phyloP scores from a whole-genome alignment of 768 basidiomycete species.

The Boletus pseudopeckii region DNA sequence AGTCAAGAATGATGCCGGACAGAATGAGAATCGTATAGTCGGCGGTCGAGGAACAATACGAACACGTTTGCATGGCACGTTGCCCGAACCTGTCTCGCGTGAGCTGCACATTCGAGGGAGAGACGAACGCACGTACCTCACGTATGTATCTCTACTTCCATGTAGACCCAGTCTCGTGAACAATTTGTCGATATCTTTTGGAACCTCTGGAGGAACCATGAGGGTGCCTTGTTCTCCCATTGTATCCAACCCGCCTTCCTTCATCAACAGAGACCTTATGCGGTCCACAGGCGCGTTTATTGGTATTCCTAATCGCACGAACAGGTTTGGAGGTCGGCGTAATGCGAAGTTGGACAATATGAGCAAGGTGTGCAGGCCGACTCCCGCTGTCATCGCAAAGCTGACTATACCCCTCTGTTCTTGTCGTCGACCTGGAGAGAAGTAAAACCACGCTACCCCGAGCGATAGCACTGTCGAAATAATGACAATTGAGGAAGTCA shows the following conservation, averaged over 20 bases:
- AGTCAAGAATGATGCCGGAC: conserved; percentile 53
- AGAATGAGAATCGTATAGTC: conserved; percentile 62
- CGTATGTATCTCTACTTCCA: conserved; percentile 56
- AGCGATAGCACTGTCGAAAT: conserved; percentile 18
- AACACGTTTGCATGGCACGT: conserved; percentile 56
- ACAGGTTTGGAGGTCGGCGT: conserved; percentile 59
- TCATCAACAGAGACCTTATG: conserved; percentile 46
- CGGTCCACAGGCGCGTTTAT: conserved; percentile 51
- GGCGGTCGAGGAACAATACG: conserved; percentile 57
- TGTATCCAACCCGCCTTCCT: conserved; percentile 38
- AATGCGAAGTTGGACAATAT: conserved; percentile 14
- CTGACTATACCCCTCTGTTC: background rate
- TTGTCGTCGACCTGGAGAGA: conserved; percentile 8
- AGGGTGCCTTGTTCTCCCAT: conserved; percentile 12
- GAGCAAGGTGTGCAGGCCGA: conserved; percentile 16
- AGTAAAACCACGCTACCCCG: conserved; percentile 15
- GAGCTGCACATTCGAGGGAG: background rate
- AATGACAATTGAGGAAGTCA: conserved; percentile 5
- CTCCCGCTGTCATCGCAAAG: conserved; percentile 9
- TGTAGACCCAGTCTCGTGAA: conserved; percentile 53
- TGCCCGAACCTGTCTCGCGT: conserved; percentile 59
- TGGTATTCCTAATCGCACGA: conserved; percentile 51
- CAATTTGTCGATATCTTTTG: conserved; percentile 47
- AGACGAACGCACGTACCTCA: conserved; percentile 42
- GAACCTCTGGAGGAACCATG: conserved; percentile 32